Base-by-base conservation (phyloP, 2,329 filamentous ascomycete genomes). In the Neonectria hederae region DNA sequence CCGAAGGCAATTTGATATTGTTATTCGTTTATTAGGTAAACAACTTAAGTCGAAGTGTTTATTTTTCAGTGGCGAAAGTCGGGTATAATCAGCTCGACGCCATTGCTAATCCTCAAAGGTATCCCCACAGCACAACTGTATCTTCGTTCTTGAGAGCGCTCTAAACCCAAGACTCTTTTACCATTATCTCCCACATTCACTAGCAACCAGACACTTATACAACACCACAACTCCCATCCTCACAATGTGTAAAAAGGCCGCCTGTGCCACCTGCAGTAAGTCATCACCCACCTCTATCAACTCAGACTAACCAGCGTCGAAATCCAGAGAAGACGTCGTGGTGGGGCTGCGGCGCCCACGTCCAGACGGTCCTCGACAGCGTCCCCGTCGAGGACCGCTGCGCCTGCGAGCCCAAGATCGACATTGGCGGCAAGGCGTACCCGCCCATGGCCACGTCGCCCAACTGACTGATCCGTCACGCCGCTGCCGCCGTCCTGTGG, bases 291-390 rank as follows among this genome's bases (percentile, higher is more conserved):
- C 28, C 28, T 51, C 59, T n/a, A n/a, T n/a, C 54, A 54, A 58
- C 54, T 28, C 19, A 35, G 11, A 40, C 54, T 48, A 61, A 54
- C 40, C 42, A 13, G n/a, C 13, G n/a, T 40, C 19, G 35, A 49
- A 32, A 45, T 51, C 21, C 28, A 74, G 72, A 72, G 17, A 74
- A 72, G 62, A 65, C 74, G 43, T 67, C 87, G 59, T 92, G 89
- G 89, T 87, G 82, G 79, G 89, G 89, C 65, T 91, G 89, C 77
- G 89, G 89, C 66, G 81, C 71, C 65, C 87, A 92, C 79, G 81
- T 91, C 69, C 79, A 86, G 13, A 76, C 76, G 17, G 89, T 92
- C 70, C 86, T 93, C 81, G 86, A 89, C 75, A 72, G 76, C 26
- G 76, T 92, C 46, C 83, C 88, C 5, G 79, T 82, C 38, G 77